Evolutionary conservation across 2,329 filamentous ascomycete species (phyloP), one percentile per base, ranked within the genome.

Genomic region (Akanthomyces uredinophilus): DNA sequence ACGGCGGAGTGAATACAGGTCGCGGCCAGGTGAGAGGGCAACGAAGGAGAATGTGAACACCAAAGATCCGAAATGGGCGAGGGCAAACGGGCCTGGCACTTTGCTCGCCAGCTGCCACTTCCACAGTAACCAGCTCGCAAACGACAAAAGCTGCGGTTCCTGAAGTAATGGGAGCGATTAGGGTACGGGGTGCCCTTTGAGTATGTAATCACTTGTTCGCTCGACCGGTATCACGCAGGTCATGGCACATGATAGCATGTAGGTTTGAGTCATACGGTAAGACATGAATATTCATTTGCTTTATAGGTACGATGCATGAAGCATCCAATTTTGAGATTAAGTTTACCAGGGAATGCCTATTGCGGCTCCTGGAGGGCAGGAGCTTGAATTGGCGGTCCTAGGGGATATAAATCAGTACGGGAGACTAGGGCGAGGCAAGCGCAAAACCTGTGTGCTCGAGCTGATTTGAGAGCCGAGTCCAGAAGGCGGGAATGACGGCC

Each of bases 361-460:
- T 47, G 55, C 43, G 46, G 39, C 54, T 59, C 54, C 22, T 57
- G 37, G 20, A 22, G 37, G 24, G n/a, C 5, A 60, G 22, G 39
- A 63, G 55, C 32, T 32, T 41, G 50, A 60, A 51, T 43, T 39
- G 39, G 58, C 57, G n/a, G 58, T 64, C 62, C 62, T 64, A 64
- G 52, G 61, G 52, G 24, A 60, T 63, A 64, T 49, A 29, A 52
- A 64, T 64, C 62, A 64, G 62, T 57, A 61, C 5, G 58, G 57
- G 58, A 58, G 50, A 57, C 50, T 47, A 55, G 57, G 52, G 43
- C 50, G 52, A 64, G 52, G 52, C 53, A 60, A 64, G 47, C 58
- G 39, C 50, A 58, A 64, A 64, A 60, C 62, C 62, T 61, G 44
- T 55, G 22, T 60, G 56, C 57, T 62, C 54, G 60, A 51, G 61